phyloP scores from a whole-genome alignment of 2,329 filamentous ascomycete genomes.

The Fusarium humuli region DNA sequence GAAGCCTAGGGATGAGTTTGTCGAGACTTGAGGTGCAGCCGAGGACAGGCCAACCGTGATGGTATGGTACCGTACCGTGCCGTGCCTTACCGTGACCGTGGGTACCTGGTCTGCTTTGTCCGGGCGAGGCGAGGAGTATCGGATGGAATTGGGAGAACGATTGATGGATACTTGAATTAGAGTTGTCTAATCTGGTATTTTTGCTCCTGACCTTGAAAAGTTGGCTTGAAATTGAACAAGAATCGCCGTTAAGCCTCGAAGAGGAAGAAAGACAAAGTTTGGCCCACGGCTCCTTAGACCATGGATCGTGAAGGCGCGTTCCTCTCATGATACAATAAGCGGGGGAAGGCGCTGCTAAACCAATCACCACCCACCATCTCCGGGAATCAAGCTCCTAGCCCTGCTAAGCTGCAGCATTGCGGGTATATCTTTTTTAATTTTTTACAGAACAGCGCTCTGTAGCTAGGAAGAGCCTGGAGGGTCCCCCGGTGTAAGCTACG shows the following conservation, averaged over 20 bases:
- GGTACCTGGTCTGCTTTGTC: conserved; percentile 32
- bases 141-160: conserved; percentile 15
- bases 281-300: conserved; percentile 32
- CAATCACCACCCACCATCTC: conserved; percentile 49
- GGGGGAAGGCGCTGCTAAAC: conserved; percentile 46
- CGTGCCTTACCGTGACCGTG: conserved; percentile 23
- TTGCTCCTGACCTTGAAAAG: conserved; percentile 4
- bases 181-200: conserved; percentile 1
- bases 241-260: conserved; percentile 44
- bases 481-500: conserved; percentile 7
- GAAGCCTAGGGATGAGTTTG: conserved; percentile 16
- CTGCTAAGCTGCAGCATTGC: conserved; percentile 41
- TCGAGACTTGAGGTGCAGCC: conserved; percentile 25
- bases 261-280: conserved; percentile 45
- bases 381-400: conserved; percentile 40
- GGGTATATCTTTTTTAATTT: conserved; percentile 12
- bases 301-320: conserved; percentile 43
- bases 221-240: conserved; percentile 22
- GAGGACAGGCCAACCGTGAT: conserved; percentile 33
- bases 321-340: conserved; percentile 56
- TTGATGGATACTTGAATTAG: conserved; percentile 8
- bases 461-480: not conserved
- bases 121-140: not conserved
- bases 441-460: conserved; percentile 19
- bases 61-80: conserved; percentile 25